A percentile compares a stretch with the other conserved stretches of the same genome.
Evolutionary conservation across 495 filamentous ascomycete species (phyloP).

Genomic region (Tetracladium setigerum): DNA sequence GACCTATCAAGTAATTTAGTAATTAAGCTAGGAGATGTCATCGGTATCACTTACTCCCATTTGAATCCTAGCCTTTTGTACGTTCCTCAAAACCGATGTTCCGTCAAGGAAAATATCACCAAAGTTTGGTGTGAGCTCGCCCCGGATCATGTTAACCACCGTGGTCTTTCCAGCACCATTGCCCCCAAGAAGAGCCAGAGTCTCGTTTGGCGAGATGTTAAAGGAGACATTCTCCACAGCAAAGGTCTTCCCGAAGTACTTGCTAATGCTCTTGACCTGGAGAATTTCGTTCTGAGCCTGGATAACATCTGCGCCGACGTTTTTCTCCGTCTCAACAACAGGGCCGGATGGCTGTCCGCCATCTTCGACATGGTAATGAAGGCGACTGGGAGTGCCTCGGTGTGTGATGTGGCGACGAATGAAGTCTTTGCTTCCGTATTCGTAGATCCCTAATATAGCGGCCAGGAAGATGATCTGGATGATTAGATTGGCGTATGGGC

Average conservation of each 20-base stretch:
- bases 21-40: too few species aligned
- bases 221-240: constrained; percentile 32
- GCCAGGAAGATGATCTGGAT: constrained; percentile 18
- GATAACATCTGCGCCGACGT: background rate
- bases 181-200: constrained; percentile 29
- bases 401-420: constrained; percentile 14
- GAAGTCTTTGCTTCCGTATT: constrained; percentile 20
- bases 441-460: constrained; percentile 8
- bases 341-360: background rate
- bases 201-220: constrained; percentile 24
- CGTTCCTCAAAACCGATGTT: constrained; percentile 8
- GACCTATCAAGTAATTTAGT: too few species aligned
- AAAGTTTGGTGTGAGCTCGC: constrained; percentile 17
- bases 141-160: constrained; percentile 20
- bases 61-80: constrained; percentile 12
- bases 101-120: constrained; percentile 16
- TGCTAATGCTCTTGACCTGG: constrained; percentile 20
- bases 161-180: constrained; percentile 22
- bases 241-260: constrained; percentile 23
- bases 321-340: constrained; percentile 1
- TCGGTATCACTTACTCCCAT: constrained; percentile 12
- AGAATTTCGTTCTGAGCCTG: constrained; percentile 19
- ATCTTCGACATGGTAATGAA: constrained; percentile 17
- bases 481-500: constrained; percentile 14
- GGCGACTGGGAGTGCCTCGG: constrained; percentile 13